Evolutionary conservation across 2,329 filamentous ascomycete species (phyloP).

Genomic region (Colletotrichum viniferum): DNA sequence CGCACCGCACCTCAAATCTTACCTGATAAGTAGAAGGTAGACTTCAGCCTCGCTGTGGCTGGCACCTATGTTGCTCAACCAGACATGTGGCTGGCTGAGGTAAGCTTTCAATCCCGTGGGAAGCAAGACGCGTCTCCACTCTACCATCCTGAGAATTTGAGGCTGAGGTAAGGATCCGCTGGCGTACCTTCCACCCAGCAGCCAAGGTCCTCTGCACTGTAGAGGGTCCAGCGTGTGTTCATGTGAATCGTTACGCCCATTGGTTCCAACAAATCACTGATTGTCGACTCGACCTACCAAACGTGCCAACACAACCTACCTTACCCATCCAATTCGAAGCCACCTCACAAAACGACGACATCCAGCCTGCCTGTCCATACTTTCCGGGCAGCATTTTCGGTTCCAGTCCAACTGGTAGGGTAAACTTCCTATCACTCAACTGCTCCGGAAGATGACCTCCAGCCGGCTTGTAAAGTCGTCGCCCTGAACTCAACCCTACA

Average conservation of each 20-base stretch:
- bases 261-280: not conserved
- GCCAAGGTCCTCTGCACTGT: not conserved
- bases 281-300: not conserved
- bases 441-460: slow-evolving; percentile 2
- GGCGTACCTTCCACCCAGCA: not conserved
- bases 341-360: not conserved
- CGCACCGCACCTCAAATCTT: not conserved
- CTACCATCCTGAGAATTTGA: not conserved
- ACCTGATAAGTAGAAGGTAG: not conserved
- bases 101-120: not conserved
- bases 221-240: not conserved
- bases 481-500: not conserved
- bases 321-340: not conserved
- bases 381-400: not conserved
- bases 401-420: not conserved
- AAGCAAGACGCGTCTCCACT: not conserved
- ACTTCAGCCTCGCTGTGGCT: not conserved
- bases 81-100: not conserved
- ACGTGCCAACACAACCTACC: not conserved
- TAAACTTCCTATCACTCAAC: not conserved
- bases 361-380: not conserved
- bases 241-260: not conserved
- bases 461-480: not conserved
- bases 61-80: not conserved
- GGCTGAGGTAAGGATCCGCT: slow-evolving; percentile 3